Conservation (phyloP, 768 basidiomycete genomes). For the Pleurotus eryngii region DNA sequence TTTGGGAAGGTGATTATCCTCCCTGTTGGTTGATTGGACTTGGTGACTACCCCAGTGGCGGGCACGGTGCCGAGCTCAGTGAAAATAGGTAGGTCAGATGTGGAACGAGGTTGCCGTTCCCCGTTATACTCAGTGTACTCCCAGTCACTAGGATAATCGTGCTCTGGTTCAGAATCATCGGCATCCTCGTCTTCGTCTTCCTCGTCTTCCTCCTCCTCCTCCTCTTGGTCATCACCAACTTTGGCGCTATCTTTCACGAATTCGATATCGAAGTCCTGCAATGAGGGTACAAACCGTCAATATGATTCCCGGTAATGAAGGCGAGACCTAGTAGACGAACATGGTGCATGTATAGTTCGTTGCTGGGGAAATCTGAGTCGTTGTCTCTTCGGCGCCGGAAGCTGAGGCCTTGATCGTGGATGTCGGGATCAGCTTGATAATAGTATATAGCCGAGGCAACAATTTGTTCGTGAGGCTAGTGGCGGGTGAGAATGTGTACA, state of each 20-base stretch:
- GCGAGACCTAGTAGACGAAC: background rate
- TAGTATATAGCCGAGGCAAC: slow-evolving; percentile 15
- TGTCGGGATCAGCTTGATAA: slow-evolving; percentile 10
- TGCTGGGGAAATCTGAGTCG: slow-evolving; percentile 1
- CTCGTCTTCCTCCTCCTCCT: background rate
- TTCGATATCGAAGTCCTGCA: background rate
- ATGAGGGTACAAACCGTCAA: no score
- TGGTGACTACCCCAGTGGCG: background rate
- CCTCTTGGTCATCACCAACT: background rate
- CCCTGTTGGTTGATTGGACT: background rate
- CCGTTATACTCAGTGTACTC: background rate
- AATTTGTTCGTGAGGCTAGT: slow-evolving; percentile 15
- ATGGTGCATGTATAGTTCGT: background rate
- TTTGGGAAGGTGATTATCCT: slow-evolving; percentile 8
- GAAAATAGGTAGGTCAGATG: background rate
- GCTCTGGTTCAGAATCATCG: background rate
- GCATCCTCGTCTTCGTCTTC: background rate
- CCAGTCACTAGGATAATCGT: background rate
- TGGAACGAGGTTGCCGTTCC: background rate
- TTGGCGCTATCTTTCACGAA: background rate
- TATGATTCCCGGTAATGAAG: background rate
- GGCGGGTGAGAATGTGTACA: no score
- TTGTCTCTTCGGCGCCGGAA: background rate
- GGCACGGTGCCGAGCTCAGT: background rate
- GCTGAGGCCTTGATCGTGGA: slow-evolving; percentile 11